Conservation (phyloP, 208 protist species). For the Leishmania lainsoni region DNA sequence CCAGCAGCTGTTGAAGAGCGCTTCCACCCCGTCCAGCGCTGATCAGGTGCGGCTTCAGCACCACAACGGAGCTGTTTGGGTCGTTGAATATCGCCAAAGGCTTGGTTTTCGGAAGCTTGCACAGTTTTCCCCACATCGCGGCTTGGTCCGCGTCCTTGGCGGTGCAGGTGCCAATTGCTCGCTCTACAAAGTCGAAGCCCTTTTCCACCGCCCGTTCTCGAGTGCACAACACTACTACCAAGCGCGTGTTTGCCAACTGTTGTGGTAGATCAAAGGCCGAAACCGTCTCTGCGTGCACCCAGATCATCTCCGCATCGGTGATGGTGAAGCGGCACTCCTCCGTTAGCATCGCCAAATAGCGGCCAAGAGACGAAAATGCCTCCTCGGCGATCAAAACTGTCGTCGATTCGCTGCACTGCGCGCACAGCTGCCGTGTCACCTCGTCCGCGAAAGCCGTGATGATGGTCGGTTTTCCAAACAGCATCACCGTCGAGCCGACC, state of each 20-base stretch:
- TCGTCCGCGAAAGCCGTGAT: slow-evolving; percentile 80
- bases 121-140: slow-evolving; percentile 49
- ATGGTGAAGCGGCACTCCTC: slow-evolving; percentile 85
- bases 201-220: slow-evolving; percentile 53
- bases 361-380: slow-evolving; percentile 55
- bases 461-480: slow-evolving; percentile 64
- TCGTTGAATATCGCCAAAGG: slow-evolving; percentile 78
- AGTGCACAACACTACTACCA: slow-evolving; percentile 53
- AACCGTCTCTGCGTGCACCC: slow-evolving; percentile 42
- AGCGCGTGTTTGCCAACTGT: slow-evolving; percentile 45
- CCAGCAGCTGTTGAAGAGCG: slow-evolving; percentile 65
- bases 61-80: slow-evolving; percentile 66
- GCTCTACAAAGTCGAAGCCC: slow-evolving; percentile 69
- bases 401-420: slow-evolving; percentile 66
- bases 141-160: slow-evolving; percentile 57
- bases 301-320: slow-evolving; percentile 68
- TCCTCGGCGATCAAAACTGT: slow-evolving; percentile 65
- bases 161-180: slow-evolving; percentile 50
- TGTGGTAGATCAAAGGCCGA: slow-evolving; percentile 48
- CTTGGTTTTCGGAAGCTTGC: slow-evolving; percentile 29
- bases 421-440: slow-evolving; percentile 79
- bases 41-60: slow-evolving; percentile 83
- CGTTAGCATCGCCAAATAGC: slow-evolving; percentile 70
- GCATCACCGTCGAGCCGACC: slow-evolving; percentile 59
- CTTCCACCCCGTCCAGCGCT: slow-evolving; percentile 38